Evolutionary conservation across 1,284 basidiomycete genomes (phyloP), one percentile per base, ranked within the genome.

Genomic region (Ganoderma leucocontextum): DNA sequence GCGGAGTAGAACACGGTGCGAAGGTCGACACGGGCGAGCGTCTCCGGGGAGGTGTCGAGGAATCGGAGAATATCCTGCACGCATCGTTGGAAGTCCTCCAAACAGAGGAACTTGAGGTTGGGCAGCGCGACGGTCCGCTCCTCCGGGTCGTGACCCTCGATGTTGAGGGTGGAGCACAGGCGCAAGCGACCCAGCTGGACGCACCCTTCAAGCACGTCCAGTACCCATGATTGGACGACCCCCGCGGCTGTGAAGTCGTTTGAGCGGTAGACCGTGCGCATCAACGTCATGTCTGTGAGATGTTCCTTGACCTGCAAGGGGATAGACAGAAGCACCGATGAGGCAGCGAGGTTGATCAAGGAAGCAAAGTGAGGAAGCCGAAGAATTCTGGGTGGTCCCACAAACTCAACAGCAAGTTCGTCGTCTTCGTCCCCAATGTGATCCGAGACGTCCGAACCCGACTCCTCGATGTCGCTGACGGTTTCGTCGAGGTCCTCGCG

Each of bases 281-380:
- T 33, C 52, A 55, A 8, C 29, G 52, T 33, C 52, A 55, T 19
- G 52, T 55, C 52, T 8, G 15, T 29, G 29, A 55, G 52, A 10
- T 29, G 29, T 12, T 15, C 25, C 52, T 55, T 55, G 52, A 55
- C 47, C 10, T 35, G 15, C 29, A 55, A 55, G 52, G 52, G 52
- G 17, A 55, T 29, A 2, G 52, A 55, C 15, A 55, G 15, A 8
- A 55, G 52, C 4, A 59, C 15, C 15, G 60, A 61, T 3, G 53
- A 36, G 44, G 58, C 10, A 35, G 60, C 17, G 1, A 66, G 55
- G 10, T 57, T 33, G 25, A n/a, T 22, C 19, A 63, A 55, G 12
- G 42, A 15, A n/a, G 65, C 61, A 2, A 63, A 44, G 19, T 60
- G 1, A 4, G 61, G 61, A n/a, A 60, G 60, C 15, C 1, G 17